Evolutionary conservation across 768 basidiomycete species (phyloP).

Genomic region (Boletus pseudo-olivaceus): DNA sequence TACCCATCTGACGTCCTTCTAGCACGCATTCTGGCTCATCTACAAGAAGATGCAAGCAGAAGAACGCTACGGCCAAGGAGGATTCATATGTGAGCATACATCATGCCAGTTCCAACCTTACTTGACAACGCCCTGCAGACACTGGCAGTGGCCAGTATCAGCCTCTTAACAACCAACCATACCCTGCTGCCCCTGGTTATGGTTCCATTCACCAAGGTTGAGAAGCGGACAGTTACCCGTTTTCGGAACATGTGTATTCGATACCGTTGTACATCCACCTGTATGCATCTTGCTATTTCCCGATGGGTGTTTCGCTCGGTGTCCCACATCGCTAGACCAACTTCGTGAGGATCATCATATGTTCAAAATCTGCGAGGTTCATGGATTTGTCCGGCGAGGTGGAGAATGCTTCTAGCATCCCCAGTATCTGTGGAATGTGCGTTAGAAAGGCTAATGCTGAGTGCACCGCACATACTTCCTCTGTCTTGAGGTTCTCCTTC

Average conservation of each 20-base stretch:
- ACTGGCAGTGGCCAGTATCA: constrained; percentile 38
- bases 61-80: constrained; percentile 73
- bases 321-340: constrained; percentile 6
- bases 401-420: constrained; percentile 80
- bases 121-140: constrained; percentile 23
- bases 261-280: not conserved
- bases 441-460: not conserved
- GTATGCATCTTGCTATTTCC: not conserved
- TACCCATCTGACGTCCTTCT: not conserved
- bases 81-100: constrained; percentile 65
- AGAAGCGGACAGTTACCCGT: not conserved
- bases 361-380: constrained; percentile 63
- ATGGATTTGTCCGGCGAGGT: constrained; percentile 66
- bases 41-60: constrained; percentile 89
- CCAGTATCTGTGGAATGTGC: constrained; percentile 53
- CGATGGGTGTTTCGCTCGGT: not conserved
- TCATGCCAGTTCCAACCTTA: not conserved
- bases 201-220: constrained; percentile 29
- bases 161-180: constrained; percentile 22
- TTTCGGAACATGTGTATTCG: not conserved
- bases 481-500: constrained; percentile 66
- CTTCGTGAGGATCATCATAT: constrained; percentile 67
- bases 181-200: constrained; percentile 30
- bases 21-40: constrained; percentile 88
- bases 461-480: constrained; percentile 52